Evolutionary conservation across 2,329 filamentous ascomycete genomes (phyloP), one percentile per base, ranked within the genome.

Genomic region (Periconia sp.): DNA sequence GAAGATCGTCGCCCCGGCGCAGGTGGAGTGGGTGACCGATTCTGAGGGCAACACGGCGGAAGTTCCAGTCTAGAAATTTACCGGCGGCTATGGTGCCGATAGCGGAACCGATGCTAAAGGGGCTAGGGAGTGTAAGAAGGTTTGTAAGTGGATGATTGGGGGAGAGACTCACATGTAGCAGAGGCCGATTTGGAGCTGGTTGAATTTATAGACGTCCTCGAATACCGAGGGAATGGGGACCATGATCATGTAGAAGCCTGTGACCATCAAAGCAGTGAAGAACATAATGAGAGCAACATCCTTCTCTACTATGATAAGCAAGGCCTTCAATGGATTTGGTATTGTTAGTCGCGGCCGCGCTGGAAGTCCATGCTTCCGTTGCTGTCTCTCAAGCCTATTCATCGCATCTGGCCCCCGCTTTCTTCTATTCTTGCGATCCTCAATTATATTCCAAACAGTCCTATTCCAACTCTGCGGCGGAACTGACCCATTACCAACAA

Each of bases 41-140:
- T 28, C 77, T 76, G 33, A 72, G 75, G 1, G 87, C 86, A 28
- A 82, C 78, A 28, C 85, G 79, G n/a, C 82, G 77, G 65, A 87
- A 92, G 64, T 89, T 89, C 73, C 79, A 83, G 66, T 88, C 86
- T 29, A 87, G 75, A 1, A 81, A 10, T 17, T 40, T 39, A 9
- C 52, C 52, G 12, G 23, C 32, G 18, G 25, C 11, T 11, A 48
- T 15, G 3, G 40, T 37, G 11, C 32, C 43, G 4, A 50, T 19
- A 5, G 43, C 26, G 2, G 32, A 31, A 3, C 42, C 40, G 12
- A 34, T 15, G 61, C 4, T 66, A 51, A 37, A 55, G 56, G 5
- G 66, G 66, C 44, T 70, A 40, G 63, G 73, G 35, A 68, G 55
- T 5, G 59, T 53, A 8, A 89, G 66, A 21, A 88, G 50, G 1